Evolutionary conservation across 345 rosid species (phyloP).

Genomic region (Jatropha curcas): DNA sequence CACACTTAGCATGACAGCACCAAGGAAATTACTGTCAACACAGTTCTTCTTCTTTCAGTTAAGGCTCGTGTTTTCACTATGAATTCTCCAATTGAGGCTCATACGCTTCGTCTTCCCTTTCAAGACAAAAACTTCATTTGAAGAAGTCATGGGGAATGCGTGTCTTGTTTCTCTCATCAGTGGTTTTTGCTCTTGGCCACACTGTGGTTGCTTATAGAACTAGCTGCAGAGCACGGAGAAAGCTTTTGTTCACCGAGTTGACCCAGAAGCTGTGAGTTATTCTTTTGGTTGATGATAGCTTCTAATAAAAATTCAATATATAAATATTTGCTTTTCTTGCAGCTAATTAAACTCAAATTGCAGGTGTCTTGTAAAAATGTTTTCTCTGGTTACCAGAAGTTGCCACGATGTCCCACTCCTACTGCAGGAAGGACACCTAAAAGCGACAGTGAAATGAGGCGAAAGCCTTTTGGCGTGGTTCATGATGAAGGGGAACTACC

Average conservation of each 20-base stretch:
- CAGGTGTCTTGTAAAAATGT: constrained; percentile 87
- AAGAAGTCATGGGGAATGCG: constrained; percentile 99
- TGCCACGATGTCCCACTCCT: constrained; percentile 92
- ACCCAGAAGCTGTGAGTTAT: constrained; percentile 81
- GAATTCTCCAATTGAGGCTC: constrained; percentile 67
- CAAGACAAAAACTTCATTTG: constrained; percentile 74
- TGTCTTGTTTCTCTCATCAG: constrained; percentile 85
- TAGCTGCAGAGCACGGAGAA: constrained; percentile 88
- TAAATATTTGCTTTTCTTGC: background rate
- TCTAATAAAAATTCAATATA: background rate
- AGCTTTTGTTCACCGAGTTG: constrained; percentile 82
- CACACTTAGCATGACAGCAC: too few relatives aligned
- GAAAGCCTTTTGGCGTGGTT: constrained; percentile 50
- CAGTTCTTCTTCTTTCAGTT: constrained; percentile 67
- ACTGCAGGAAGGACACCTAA: constrained; percentile 59
- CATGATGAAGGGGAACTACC: constrained; percentile 68
- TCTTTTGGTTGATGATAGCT: background rate
- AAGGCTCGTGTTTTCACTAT: constrained; percentile 83
- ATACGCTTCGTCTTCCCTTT: constrained; percentile 59
- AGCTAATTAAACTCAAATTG: constrained; percentile 6
- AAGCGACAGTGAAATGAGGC: constrained; percentile 65
- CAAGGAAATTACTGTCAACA: too few relatives aligned
- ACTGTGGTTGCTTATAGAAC: constrained; percentile 86
- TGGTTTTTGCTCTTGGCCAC: constrained; percentile 93
- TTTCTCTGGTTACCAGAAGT: constrained; percentile 81